Conservation (phyloP, 1,284 basidiomycete genomes). For the Pisolithus thermaeus region DNA sequence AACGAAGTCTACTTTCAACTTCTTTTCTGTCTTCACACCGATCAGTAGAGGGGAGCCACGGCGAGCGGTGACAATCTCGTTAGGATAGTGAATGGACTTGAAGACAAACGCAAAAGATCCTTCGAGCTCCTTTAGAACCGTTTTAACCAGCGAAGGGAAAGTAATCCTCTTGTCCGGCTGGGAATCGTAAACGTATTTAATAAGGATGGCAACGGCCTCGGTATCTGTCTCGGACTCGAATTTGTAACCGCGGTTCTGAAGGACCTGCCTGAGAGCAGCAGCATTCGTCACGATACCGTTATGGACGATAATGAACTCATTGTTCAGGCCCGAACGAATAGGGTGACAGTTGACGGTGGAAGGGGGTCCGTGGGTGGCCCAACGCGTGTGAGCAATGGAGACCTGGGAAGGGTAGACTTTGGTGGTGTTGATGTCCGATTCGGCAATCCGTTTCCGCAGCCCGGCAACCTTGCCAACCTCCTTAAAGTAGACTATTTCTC, state of each 20-base stretch:
- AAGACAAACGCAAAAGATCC: slow-evolving; percentile 99
- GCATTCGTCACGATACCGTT: slow-evolving; percentile 99
- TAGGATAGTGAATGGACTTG: slow-evolving; percentile 96
- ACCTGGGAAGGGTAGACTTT: slow-evolving; percentile 87
- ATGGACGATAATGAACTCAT: slow-evolving; percentile 94
- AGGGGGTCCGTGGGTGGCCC: slow-evolving; percentile 98
- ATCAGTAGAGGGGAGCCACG: slow-evolving; percentile 96
- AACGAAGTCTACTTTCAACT: slow-evolving; percentile 99
- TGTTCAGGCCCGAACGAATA: slow-evolving; percentile 76
- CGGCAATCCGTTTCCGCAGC: slow-evolving; percentile 87
- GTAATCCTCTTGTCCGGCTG: slow-evolving; percentile 84
- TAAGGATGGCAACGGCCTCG: slow-evolving; percentile 93
- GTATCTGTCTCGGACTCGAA: slow-evolving; percentile 98
- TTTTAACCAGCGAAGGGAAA: slow-evolving; percentile 93
- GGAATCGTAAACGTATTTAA: slow-evolving; percentile 96
- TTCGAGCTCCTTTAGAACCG: slow-evolving; percentile 96
- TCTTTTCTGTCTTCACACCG: slow-evolving; percentile 99
- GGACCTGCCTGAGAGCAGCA: slow-evolving; percentile 83
- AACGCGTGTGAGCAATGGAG: slow-evolving; percentile 98
- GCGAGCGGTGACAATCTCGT: slow-evolving; percentile 93
- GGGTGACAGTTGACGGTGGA: slow-evolving; percentile 94
- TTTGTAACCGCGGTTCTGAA: slow-evolving; percentile 93
- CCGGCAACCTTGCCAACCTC: slow-evolving; percentile 98
- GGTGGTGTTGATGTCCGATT: slow-evolving; percentile 70
- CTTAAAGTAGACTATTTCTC: slow-evolving; percentile 87